Conservation (phyloP, 495 filamentous ascomycete genomes). For the Penicillium cosmopolitanum region DNA sequence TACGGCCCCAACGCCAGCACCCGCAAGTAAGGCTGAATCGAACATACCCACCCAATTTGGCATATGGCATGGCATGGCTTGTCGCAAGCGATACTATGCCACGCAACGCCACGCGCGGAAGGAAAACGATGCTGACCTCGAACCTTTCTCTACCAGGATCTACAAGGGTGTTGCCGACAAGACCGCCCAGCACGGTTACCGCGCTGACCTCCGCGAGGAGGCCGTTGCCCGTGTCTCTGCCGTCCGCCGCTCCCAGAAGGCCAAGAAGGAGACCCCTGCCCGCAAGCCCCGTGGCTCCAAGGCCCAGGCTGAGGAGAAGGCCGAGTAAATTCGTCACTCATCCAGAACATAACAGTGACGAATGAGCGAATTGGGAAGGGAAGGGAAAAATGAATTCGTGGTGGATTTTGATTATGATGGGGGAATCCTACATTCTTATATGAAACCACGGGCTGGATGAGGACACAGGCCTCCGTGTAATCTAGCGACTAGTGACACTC, state of each 20-base stretch:
- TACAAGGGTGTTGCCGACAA: constrained; percentile 81
- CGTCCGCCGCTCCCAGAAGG: constrained; percentile 75
- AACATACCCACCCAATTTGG: neutral
- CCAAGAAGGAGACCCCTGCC: constrained; percentile 74
- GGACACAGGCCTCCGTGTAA: constrained; percentile 10
- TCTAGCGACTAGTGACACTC: neutral
- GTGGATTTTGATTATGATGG: neutral
- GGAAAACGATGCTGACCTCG: constrained; percentile 21
- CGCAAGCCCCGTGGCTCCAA: constrained; percentile 78
- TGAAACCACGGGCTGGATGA: constrained; percentile 28
- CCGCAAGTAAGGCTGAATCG: constrained; percentile 67
- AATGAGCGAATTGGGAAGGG: neutral
- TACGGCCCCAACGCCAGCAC: constrained; percentile 69
- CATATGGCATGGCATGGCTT: neutral
- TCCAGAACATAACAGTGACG: neutral
- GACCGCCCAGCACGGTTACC: constrained; percentile 81
- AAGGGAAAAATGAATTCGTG: constrained; percentile 5
- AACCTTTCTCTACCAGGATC: constrained; percentile 58
- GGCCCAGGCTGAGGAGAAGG: constrained; percentile 70
- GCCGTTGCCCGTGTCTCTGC: constrained; percentile 89
- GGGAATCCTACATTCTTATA: neutral
- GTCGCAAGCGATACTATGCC: too few relatives aligned
- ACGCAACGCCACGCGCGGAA: too few relatives aligned
- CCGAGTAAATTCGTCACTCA: constrained; percentile 39
- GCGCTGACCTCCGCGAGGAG: constrained; percentile 81